Percentiles rank a stretch among this genome's conserved stretches.
phyloP scores from a whole-genome alignment of 768 basidiomycete species.

The Phallus indusiatus region DNA sequence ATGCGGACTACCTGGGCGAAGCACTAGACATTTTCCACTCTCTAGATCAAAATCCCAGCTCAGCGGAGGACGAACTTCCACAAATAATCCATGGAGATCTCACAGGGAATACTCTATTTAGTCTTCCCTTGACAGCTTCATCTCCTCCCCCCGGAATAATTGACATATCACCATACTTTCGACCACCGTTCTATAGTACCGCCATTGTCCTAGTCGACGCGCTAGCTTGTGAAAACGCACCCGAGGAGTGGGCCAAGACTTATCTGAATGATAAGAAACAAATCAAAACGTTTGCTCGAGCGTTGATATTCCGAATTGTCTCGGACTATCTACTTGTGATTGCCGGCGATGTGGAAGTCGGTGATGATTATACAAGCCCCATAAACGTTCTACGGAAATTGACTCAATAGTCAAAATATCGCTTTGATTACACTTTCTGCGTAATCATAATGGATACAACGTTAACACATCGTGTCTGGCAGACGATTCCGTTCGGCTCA shows the following conservation, averaged over 20 bases:
- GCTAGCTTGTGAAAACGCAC: neutral
- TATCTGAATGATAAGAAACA: neutral
- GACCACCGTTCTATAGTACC: neutral
- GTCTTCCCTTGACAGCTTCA: neutral
- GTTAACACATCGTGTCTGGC: too few relatives aligned
- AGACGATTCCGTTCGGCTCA: too few relatives aligned
- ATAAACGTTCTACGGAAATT: neutral
- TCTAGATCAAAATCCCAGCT: neutral
- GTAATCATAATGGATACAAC: too few relatives aligned
- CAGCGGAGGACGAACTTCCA: neutral
- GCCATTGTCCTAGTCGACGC: neutral
- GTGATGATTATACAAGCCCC: neutral
- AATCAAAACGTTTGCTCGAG: neutral
- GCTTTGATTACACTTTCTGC: too few relatives aligned
- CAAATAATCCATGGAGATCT: neutral
- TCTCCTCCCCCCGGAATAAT: neutral
- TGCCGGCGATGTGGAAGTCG: neutral
- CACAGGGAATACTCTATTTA: neutral
- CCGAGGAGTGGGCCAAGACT: neutral
- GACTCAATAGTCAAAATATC: too few relatives aligned
- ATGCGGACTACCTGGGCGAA: neutral
- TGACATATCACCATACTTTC: neutral
- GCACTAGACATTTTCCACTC: neutral
- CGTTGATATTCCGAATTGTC: neutral
- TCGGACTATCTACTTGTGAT: neutral